Evolutionary conservation across 371 early-diverging fungal genomes (phyloP).

Genomic region (Parasitella parasitica): DNA sequence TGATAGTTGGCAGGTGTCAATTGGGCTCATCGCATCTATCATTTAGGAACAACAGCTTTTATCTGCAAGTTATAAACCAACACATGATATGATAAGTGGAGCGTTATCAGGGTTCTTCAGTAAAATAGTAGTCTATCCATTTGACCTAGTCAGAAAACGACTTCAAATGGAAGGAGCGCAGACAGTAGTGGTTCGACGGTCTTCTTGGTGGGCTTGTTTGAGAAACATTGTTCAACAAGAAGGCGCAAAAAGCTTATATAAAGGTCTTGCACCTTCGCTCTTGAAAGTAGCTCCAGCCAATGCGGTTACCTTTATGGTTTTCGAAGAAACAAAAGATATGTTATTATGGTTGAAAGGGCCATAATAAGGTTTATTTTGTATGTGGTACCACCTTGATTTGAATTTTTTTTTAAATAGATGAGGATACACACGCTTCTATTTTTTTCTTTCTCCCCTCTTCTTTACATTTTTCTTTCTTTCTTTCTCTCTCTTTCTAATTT

Average conservation of each 20-base stretch:
- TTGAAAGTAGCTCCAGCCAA: constrained; percentile 86
- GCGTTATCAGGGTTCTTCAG: constrained; percentile 80
- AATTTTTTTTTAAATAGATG: constrained; percentile 6
- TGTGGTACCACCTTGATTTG: constrained; percentile 11
- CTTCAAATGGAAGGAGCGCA: constrained; percentile 78
- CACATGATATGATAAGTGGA: constrained; percentile 77
- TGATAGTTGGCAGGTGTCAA: too few species aligned
- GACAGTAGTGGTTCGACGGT: constrained; percentile 32
- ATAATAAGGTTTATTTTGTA: not conserved
- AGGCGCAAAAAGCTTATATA: constrained; percentile 83
- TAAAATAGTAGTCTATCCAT: constrained; percentile 87
- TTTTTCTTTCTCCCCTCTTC: constrained; percentile 2
- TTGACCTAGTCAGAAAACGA: constrained; percentile 85
- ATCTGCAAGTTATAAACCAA: constrained; percentile 27
- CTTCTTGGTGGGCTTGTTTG: constrained; percentile 55
- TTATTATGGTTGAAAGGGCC: constrained; percentile 33
- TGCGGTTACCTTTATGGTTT: constrained; percentile 87
- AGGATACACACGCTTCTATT: constrained; percentile 14
- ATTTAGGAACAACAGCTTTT: constrained; percentile 32
- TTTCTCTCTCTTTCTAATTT: not conserved
- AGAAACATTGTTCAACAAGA: constrained; percentile 68
- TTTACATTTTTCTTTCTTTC: constrained; percentile 1
- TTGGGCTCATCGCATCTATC: not conserved
- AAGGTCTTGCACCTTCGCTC: constrained; percentile 81
- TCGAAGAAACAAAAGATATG: constrained; percentile 55